Conservation (phyloP, 2,329 filamentous ascomycete genomes). For the Colletotrichum nymphaeae region DNA sequence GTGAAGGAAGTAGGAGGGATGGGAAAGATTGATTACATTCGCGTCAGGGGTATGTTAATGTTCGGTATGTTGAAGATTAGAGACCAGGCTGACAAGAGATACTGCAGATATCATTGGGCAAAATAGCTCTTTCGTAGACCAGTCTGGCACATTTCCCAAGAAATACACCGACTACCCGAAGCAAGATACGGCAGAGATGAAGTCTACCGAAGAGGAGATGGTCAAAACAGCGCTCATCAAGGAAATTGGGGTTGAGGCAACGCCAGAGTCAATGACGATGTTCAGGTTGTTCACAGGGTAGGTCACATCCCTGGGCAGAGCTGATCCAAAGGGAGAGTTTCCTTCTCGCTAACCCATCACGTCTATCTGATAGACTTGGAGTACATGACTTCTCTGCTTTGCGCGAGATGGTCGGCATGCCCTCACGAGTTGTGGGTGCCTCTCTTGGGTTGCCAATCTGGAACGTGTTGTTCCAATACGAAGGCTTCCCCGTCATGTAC, state of each 20-base stretch:
- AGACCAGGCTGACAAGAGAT: neutral
- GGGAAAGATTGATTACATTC: neutral
- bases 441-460: constrained; percentile 45
- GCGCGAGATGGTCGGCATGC: constrained; percentile 61
- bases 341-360: neutral
- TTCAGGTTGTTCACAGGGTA: neutral
- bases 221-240: neutral
- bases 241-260: neutral
- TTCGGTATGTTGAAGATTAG: neutral
- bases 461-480: constrained; percentile 55
- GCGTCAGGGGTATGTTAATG: neutral
- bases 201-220: neutral
- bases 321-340: too few relatives aligned
- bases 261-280: neutral
- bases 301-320: neutral
- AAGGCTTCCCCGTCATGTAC: constrained; percentile 63
- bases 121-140: neutral
- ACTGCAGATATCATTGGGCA: neutral
- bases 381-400: constrained; percentile 63
- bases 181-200: neutral
- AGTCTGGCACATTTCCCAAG: neutral
- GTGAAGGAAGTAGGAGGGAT: neutral
- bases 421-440: constrained; percentile 45
- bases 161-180: neutral
- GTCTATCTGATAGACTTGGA: constrained; percentile 59